phyloP scores from a whole-genome alignment of 257 asterid species.

The Pogostemon cablin region DNA sequence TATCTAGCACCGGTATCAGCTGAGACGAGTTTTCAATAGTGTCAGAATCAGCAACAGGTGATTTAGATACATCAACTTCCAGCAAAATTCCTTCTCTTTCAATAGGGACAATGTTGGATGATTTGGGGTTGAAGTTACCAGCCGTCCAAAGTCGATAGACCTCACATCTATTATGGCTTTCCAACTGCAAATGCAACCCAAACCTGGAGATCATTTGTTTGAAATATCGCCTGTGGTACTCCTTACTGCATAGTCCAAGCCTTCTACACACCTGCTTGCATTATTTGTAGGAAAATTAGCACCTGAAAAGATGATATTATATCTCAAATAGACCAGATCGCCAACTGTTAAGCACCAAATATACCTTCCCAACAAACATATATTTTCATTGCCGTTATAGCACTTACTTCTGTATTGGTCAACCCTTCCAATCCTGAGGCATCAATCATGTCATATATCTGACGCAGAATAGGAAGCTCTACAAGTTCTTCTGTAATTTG shows the following conservation, averaged over 20 bases:
- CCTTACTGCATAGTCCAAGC: slow-evolving; percentile 77
- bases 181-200: slow-evolving; percentile 68
- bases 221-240: slow-evolving; percentile 63
- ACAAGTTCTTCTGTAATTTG: slow-evolving; percentile 74
- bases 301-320: slow-evolving; percentile 12
- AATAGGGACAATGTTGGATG: slow-evolving; percentile 39
- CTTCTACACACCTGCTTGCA: slow-evolving; percentile 65
- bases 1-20: slow-evolving; percentile 45
- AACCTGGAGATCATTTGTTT: slow-evolving; percentile 59
- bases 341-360: slow-evolving; percentile 1
- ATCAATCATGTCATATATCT: slow-evolving; percentile 85
- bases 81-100: slow-evolving; percentile 37
- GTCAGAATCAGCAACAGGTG: slow-evolving; percentile 38
- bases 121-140: slow-evolving; percentile 55
- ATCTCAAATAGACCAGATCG: slow-evolving; percentile 5
- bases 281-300: slow-evolving; percentile 28
- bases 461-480: slow-evolving; percentile 88
- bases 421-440: slow-evolving; percentile 78
- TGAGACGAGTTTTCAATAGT: slow-evolving; percentile 42
- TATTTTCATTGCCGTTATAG: slow-evolving; percentile 29
- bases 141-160: slow-evolving; percentile 84
- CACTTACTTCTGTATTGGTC: slow-evolving; percentile 69
- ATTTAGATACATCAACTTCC: slow-evolving; percentile 40
- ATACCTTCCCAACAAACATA: slow-evolving; percentile 6
- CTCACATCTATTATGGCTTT: slow-evolving; percentile 58